Percentiles rank a stretch among this genome's conserved stretches.
These are phyloP conservation scores for Paxillus rubicundulus DNA, from an alignment of 768 basidiomycete species.

Conservation along the genomic window DNA sequence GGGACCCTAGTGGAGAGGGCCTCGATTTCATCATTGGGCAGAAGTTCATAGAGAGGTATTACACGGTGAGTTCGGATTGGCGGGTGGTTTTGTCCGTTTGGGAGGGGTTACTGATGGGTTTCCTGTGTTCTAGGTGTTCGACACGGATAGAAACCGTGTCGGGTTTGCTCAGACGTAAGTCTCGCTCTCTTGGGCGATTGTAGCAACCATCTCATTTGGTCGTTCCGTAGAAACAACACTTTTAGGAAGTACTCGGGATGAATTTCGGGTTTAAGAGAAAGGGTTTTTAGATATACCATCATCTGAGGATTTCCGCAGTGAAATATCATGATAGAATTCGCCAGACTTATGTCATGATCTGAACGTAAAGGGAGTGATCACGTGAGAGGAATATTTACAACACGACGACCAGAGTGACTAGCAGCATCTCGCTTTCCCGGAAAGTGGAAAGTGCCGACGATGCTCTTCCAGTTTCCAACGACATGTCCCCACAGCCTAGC, in stretches of 20 bases:
- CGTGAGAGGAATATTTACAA: too few relatives aligned
- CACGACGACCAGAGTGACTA: too few relatives aligned
- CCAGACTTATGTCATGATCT: too few relatives aligned
- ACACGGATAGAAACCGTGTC: conserved; percentile 15
- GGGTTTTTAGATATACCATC: too few relatives aligned
- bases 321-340: too few relatives aligned
- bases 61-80: conserved; percentile 12
- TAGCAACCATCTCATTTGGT: neutral
- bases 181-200: neutral
- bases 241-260: conserved; percentile 6
- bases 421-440: too few relatives aligned
- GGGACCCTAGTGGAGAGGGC: conserved; percentile 3
- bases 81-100: neutral
- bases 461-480: too few relatives aligned
- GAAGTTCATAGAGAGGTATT: conserved; percentile 18
- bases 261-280: too few relatives aligned
- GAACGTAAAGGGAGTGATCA: too few relatives aligned
- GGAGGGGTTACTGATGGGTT: neutral
- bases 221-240: conserved; percentile 18
- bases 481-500: too few relatives aligned
- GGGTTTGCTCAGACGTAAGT: conserved; percentile 26
- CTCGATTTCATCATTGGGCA: conserved; percentile 16
- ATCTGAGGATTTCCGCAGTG: too few relatives aligned
- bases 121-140: conserved; percentile 16
- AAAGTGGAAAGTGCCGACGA: too few relatives aligned